Percentiles rank a stretch among this genome's conserved stretches.
phyloP scores from a whole-genome alignment of 495 filamentous ascomycete species.

The Neurospora pannonica region DNA sequence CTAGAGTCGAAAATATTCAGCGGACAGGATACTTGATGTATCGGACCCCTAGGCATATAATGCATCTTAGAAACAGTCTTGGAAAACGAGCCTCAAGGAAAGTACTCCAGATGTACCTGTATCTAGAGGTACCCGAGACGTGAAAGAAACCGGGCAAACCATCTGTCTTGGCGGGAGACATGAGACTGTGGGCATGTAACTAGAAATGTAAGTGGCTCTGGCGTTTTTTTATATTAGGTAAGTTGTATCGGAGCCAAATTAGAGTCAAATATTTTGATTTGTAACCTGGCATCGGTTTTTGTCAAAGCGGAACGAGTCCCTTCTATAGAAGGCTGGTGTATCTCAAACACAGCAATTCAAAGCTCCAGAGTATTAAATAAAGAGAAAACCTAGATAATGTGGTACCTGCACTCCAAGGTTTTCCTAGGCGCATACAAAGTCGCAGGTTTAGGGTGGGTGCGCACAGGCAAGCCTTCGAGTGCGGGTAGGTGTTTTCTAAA shows the following conservation, averaged over 20 bases:
- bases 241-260: not conserved
- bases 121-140: not conserved
- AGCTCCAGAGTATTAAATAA: too few species aligned
- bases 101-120: not conserved
- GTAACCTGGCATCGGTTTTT: not conserved
- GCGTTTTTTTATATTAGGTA: not conserved
- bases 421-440: too few species aligned
- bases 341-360: too few species aligned
- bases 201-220: not conserved
- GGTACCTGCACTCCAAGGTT: too few species aligned
- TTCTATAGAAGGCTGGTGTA: too few species aligned
- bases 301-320: not conserved
- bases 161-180: not conserved
- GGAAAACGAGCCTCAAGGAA: not conserved
- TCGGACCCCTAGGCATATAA: not conserved
- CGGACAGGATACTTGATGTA: not conserved
- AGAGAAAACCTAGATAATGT: too few species aligned
- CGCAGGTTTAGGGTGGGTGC: too few species aligned
- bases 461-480: too few species aligned
- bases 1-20: not conserved
- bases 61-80: not conserved
- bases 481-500: too few species aligned
- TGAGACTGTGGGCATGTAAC: not conserved
- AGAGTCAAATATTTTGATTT: not conserved
- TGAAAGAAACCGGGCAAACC: not conserved